phyloP scores from a whole-genome alignment of 257 asterid species.

The Solanum tacnaense region DNA sequence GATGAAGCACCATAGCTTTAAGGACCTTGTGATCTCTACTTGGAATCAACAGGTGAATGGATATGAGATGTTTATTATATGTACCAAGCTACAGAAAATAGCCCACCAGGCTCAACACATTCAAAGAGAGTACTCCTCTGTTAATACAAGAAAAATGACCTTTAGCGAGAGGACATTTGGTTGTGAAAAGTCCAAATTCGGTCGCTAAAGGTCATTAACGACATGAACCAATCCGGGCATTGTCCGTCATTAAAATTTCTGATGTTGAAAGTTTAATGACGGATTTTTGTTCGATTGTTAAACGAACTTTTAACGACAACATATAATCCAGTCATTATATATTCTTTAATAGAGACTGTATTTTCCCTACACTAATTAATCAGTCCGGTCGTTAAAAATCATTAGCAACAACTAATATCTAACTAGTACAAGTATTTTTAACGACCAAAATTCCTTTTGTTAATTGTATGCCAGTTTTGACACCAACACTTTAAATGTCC shows the following conservation, averaged over 20 bases:
- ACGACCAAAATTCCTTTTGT: no score
- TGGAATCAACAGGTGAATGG: neutral
- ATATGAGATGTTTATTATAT: neutral
- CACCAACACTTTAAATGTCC: no score
- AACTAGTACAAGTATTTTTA: no score
- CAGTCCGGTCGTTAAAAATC: no score
- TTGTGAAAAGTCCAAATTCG: no score
- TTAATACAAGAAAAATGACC: neutral
- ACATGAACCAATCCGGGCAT: neutral
- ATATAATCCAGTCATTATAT: neutral
- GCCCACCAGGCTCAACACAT: neutral
- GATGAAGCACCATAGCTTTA: neutral
- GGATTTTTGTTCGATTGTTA: no score
- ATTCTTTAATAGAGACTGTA: neutral
- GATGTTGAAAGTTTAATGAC: neutral
- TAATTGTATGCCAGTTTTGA: no score
- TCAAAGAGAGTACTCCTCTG: neutral
- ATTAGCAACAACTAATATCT: no score
- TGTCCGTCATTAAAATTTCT: neutral
- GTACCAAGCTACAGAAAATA: neutral
- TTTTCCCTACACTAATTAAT: no score
- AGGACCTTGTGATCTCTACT: neutral
- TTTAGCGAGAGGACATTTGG: no score
- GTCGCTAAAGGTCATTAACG: neutral
- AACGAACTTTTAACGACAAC: neutral